A percentile compares a stretch with the other conserved stretches of the same genome.
phyloP scores from a whole-genome alignment of 176 grass and related monocot species.

The Triticum aestivum region IWGSC_CS_RefSeq_v2.1 NC_057794.1:63376401-63376900 shows the following conservation, averaged over 20 bases:
- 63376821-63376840: not conserved
- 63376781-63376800: conserved; percentile 47
- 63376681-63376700: conserved; percentile 31
- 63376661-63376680: conserved; percentile 45
- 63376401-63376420: too few species aligned
- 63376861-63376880: conserved; percentile 22
- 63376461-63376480: too few species aligned
- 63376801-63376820: conserved; percentile 43
- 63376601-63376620: conserved; percentile 6
- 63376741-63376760: conserved; percentile 39
- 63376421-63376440: too few species aligned
- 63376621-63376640: conserved; percentile 45
- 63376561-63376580: not conserved
- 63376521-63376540: not conserved
- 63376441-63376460: too few species aligned
- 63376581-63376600: conserved; percentile 60
- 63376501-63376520: too few species aligned
- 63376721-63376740: conserved; percentile 56
- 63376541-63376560: not conserved
- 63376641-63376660: conserved; percentile 40
- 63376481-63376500: too few species aligned
- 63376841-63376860: conserved; percentile 26
- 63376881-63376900: conserved; percentile 35
- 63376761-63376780: conserved; percentile 40
- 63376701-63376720: conserved; percentile 48